Conservation (phyloP, 78 protist species). For the Dictyostelium brefeldianum region DNA sequence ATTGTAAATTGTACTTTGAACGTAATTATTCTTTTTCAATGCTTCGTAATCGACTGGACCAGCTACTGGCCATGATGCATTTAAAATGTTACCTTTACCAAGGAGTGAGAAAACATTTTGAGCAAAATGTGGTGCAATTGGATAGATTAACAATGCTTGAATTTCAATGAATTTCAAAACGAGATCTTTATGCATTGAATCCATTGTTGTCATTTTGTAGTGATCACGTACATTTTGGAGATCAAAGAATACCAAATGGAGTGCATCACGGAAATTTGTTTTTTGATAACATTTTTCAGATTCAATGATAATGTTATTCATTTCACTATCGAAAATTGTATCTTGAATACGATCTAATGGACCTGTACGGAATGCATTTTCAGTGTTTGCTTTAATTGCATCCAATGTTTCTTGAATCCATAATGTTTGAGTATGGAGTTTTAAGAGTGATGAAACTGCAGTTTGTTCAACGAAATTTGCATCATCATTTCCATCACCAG, state of each 20-base stretch:
- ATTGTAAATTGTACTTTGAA: constrained; percentile 26
- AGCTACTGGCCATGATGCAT: constrained; percentile 77
- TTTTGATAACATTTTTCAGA: constrained; percentile 82
- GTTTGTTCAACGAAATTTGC: constrained; percentile 96
- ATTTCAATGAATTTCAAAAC: constrained; percentile 85
- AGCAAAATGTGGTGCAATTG: constrained; percentile 97
- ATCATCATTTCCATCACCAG: constrained; percentile 99
- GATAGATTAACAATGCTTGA: constrained; percentile 93
- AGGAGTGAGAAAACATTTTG: constrained; percentile 95
- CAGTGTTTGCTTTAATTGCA: neutral
- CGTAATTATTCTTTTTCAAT: constrained; percentile 60
- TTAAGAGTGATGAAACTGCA: constrained; percentile 93
- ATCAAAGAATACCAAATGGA: constrained; percentile 90
- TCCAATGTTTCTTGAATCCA: constrained; percentile 87
- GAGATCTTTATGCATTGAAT: constrained; percentile 84
- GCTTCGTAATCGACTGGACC: constrained; percentile 51
- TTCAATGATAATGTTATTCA: constrained; percentile 64
- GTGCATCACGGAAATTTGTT: constrained; percentile 95
- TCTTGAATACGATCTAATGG: constrained; percentile 82
- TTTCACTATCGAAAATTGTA: constrained; percentile 84
- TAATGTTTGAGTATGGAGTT: constrained; percentile 91
- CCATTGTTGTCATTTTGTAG: constrained; percentile 82
- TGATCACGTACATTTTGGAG: constrained; percentile 89
- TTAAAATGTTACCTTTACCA: constrained; percentile 81
- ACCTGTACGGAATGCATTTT: constrained; percentile 19